Conservation (phyloP, 1,139 yeast species). For the Hyphopichia khmerensis region DNA sequence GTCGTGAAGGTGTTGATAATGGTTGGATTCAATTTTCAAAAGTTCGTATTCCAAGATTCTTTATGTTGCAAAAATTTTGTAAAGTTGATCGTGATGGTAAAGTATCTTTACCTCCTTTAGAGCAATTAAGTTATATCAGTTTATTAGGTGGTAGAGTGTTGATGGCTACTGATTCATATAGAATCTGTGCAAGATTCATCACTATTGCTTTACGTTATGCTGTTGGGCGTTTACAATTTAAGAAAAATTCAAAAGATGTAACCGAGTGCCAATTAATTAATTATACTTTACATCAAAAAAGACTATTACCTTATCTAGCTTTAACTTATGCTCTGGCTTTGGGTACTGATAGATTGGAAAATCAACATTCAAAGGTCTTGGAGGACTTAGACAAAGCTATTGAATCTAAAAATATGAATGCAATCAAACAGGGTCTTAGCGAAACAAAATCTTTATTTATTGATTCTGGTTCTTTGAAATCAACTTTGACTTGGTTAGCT, state of each 20-base stretch:
- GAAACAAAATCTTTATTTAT: constrained; percentile 28
- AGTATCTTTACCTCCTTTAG: constrained; percentile 30
- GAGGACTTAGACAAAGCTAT: constrained; percentile 21
- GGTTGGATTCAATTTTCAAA: constrained; percentile 37
- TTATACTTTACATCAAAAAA: constrained; percentile 32
- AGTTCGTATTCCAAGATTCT: constrained; percentile 31
- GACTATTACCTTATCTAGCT: constrained; percentile 32
- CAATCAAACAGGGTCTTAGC: constrained; percentile 21
- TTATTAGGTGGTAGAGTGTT: constrained; percentile 30
- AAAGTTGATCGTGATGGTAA: constrained; percentile 28
- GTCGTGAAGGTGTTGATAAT: constrained; percentile 34
- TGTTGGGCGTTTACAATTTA: constrained; percentile 31
- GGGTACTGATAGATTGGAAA: constrained; percentile 26
- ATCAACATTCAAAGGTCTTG: constrained; percentile 20
- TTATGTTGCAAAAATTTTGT: constrained; percentile 35
- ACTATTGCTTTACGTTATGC: constrained; percentile 33
- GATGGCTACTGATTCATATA: constrained; percentile 31
- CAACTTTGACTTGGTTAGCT: constrained; percentile 32
- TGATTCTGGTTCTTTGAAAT: constrained; percentile 31
- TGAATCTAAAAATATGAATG: constrained; percentile 18
- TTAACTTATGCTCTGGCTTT: constrained; percentile 27
- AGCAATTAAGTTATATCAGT: constrained; percentile 33
- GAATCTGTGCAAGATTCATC: constrained; percentile 28
- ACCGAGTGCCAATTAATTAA: constrained; percentile 24
- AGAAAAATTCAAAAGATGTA: constrained; percentile 16